These are phyloP conservation scores for Erodium trifolium DNA, from an alignment of 441 rosid species.

Conservation along the genomic window DNA sequence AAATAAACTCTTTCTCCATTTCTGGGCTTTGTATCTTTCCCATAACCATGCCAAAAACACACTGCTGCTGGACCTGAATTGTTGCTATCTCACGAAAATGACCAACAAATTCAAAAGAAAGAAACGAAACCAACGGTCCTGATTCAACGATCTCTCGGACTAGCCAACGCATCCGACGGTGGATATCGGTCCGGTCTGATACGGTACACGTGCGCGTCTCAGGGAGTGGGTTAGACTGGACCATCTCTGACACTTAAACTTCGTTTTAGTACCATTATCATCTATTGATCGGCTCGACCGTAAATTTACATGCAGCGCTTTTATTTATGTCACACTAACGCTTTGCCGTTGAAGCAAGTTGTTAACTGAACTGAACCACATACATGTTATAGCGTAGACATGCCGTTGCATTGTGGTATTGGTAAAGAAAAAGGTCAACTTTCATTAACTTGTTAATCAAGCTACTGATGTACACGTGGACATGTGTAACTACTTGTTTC, in stretches of 20 bases:
- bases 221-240: neutral
- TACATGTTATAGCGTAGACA: neutral
- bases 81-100: neutral
- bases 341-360: neutral
- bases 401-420: neutral
- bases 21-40: too few relatives aligned
- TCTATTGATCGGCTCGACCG: neutral
- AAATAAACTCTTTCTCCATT: too few relatives aligned
- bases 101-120: neutral
- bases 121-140: neutral
- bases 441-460: constrained; percentile 3
- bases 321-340: neutral
- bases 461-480: neutral
- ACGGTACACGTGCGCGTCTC: neutral
- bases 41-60: neutral
- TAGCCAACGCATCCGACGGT: neutral
- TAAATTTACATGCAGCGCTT: neutral
- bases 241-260: neutral
- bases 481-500: neutral
- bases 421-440: neutral
- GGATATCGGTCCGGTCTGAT: neutral
- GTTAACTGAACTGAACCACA: neutral
- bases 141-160: too few relatives aligned
- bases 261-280: neutral
- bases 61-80: neutral